phyloP scores from a whole-genome alignment of 202 grass and related monocot species.

The Schoenoplectus triqueter region DNA sequence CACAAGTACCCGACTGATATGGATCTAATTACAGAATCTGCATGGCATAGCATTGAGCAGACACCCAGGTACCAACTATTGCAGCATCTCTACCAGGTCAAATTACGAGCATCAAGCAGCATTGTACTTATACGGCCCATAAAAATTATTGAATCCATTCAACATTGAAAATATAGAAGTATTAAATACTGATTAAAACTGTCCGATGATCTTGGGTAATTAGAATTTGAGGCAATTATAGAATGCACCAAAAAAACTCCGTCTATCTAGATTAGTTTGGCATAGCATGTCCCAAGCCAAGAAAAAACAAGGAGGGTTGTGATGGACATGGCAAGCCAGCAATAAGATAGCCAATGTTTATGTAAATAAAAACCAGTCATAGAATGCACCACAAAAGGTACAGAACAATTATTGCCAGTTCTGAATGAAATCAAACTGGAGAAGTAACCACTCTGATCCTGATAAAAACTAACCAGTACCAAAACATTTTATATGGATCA shows the following conservation, averaged over 20 bases:
- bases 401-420: neutral
- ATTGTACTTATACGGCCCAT: neutral
- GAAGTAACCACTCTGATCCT: neutral
- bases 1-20: neutral
- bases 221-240: neutral
- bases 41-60: neutral
- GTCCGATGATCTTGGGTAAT: neutral
- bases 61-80: neutral
- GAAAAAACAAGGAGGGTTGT: no score
- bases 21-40: neutral
- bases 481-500: neutral
- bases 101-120: neutral
- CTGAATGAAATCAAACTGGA: conserved; percentile 27
- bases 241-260: neutral
- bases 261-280: no score
- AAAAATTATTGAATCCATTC: neutral
- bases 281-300: no score
- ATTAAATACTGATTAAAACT: neutral
- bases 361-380: no score
- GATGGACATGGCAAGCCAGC: no score
- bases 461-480: neutral
- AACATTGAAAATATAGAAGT: neutral
- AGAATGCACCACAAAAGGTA: no score
- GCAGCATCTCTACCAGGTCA: neutral
- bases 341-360: no score